Percentiles rank a stretch among this genome's conserved stretches.
Conservation (phyloP, 495 filamentous ascomycete genomes). For the Jackrogersella minutella region DNA sequence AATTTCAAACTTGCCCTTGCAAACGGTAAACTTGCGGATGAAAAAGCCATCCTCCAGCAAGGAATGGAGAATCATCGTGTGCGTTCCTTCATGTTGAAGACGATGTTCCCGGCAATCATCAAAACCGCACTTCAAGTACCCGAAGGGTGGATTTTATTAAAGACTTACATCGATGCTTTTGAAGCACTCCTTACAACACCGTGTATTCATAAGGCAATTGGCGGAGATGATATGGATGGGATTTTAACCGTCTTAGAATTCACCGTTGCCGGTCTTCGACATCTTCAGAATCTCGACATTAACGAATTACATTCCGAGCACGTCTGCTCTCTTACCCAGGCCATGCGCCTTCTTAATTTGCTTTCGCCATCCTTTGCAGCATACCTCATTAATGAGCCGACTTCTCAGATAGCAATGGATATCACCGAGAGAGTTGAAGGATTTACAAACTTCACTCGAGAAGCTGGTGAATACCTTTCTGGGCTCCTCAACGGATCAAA, state of each 20-base stretch:
- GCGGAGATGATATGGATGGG: slow-evolving; percentile 35
- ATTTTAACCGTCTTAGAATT: slow-evolving; percentile 29
- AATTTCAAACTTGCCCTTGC: slow-evolving; percentile 59
- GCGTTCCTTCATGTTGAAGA: slow-evolving; percentile 51
- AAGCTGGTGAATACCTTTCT: slow-evolving; percentile 27
- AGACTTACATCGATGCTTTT: slow-evolving; percentile 50
- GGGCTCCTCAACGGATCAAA: slow-evolving; percentile 3
- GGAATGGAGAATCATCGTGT: slow-evolving; percentile 53
- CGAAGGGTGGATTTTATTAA: slow-evolving; percentile 49
- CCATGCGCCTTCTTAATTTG: slow-evolving; percentile 36
- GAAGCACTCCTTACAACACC: slow-evolving; percentile 28
- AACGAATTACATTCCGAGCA: slow-evolving; percentile 20
- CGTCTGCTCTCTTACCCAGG: slow-evolving; percentile 22
- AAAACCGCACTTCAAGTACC: slow-evolving; percentile 28
- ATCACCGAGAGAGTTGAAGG: slow-evolving; percentile 15
- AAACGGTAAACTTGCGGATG: slow-evolving; percentile 49
- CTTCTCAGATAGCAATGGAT: slow-evolving; percentile 13
- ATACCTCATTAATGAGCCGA: slow-evolving; percentile 39
- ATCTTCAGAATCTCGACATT: slow-evolving; percentile 14
- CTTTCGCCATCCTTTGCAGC: slow-evolving; percentile 38
- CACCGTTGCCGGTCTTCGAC: slow-evolving; percentile 19
- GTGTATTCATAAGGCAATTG: slow-evolving; percentile 43
- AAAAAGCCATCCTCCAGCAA: slow-evolving; percentile 49
- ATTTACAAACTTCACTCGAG: slow-evolving; percentile 36
- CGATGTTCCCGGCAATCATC: slow-evolving; percentile 55